A percentile compares a stretch with the other conserved stretches of the same genome.
These are phyloP conservation scores for Periglandula ipomoeae DNA, from an alignment of 2,329 filamentous ascomycete genomes.

Conservation along the genomic window DNA sequence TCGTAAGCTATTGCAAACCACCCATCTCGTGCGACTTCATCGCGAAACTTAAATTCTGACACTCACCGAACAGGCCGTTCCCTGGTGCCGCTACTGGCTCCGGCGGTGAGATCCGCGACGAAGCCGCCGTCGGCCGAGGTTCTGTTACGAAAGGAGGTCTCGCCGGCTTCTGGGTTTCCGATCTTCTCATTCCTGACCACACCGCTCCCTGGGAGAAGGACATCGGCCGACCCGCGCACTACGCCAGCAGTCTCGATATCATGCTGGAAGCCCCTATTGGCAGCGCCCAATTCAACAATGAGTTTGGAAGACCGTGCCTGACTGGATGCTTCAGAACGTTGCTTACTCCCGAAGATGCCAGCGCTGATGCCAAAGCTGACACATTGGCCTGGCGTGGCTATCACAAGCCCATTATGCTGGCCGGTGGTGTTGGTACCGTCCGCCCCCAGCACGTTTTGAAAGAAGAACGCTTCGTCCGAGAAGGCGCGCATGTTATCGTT, in stretches of 20 bases:
- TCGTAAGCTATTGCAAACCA: slow-evolving; percentile 33
- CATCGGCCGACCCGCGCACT: slow-evolving; percentile 81
- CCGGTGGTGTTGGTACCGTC: slow-evolving; percentile 88
- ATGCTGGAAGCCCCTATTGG: slow-evolving; percentile 97
- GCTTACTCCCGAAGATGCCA: slow-evolving; percentile 38
- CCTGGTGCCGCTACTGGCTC: slow-evolving; percentile 90
- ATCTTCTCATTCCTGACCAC: slow-evolving; percentile 79
- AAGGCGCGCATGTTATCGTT: slow-evolving; percentile 86
- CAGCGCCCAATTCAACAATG: slow-evolving; percentile 93
- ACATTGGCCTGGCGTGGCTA: slow-evolving; percentile 64
- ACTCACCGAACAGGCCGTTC: slow-evolving; percentile 45
- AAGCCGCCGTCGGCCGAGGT: slow-evolving; percentile 86
- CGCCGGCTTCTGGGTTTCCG: slow-evolving; percentile 89
- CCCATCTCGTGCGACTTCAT: neutral
- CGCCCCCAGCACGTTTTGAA: slow-evolving; percentile 87
- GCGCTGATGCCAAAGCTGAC: slow-evolving; percentile 26
- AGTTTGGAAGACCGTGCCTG: slow-evolving; percentile 85
- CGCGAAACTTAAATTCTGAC: neutral
- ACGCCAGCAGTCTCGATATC: slow-evolving; percentile 89
- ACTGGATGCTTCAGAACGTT: slow-evolving; percentile 89
- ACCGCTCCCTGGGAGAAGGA: slow-evolving; percentile 84
- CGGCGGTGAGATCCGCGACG: slow-evolving; percentile 91
- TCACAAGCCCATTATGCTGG: slow-evolving; percentile 98
- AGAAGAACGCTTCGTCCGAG: slow-evolving; percentile 64
- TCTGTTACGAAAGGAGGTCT: slow-evolving; percentile 90